A percentile compares a stretch with the other conserved stretches of the same genome.
These are phyloP conservation scores for Cryptococcus amylolentus DNA, from an alignment of 1,284 basidiomycete genomes.

Conservation along the genomic window DNA sequence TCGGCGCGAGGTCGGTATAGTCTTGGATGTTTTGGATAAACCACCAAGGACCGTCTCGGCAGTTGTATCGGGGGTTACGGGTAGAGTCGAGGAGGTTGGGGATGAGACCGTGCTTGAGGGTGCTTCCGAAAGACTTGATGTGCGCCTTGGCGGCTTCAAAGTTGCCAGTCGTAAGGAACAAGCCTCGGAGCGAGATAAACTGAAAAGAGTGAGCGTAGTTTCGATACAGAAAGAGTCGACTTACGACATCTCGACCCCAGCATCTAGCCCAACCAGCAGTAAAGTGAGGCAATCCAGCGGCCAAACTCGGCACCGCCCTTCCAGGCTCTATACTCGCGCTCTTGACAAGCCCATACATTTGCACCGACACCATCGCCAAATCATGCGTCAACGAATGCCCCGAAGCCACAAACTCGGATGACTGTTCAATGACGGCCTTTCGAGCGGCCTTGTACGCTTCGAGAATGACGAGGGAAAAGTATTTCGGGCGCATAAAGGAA, in stretches of 20 bases:
- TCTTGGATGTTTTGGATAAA: conserved; percentile 98
- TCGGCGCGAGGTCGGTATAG: conserved; percentile 77
- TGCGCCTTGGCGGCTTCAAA: conserved; percentile 78
- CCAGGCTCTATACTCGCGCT: conserved; percentile 73
- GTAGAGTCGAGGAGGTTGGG: conserved; percentile 88
- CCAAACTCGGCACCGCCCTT: conserved; percentile 70
- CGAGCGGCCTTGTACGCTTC: conserved; percentile 87
- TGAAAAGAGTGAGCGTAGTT: conserved; percentile 6
- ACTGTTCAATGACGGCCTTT: conserved; percentile 73
- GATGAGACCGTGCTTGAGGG: conserved; percentile 74
- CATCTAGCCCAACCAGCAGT: conserved; percentile 84
- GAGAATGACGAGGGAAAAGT: conserved; percentile 83
- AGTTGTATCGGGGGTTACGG: conserved; percentile 68
- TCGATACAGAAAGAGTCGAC: conserved; percentile 9
- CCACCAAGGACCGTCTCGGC: conserved; percentile 59
- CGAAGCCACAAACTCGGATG: conserved; percentile 73
- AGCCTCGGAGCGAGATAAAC: conserved; percentile 85
- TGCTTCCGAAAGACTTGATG: conserved; percentile 83
- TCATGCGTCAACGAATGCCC: conserved; percentile 87
- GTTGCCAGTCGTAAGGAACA: conserved; percentile 89
- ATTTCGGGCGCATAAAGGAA: conserved; percentile 85
- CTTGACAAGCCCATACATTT: conserved; percentile 86
- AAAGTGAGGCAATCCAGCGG: conserved; percentile 94
- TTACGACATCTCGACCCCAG: conserved; percentile 86
- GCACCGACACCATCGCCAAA: conserved; percentile 77